Evolutionary conservation across 768 basidiomycete genomes (phyloP), one percentile per base, ranked within the genome.

Genomic region (Hericium rajendrae): DNA sequence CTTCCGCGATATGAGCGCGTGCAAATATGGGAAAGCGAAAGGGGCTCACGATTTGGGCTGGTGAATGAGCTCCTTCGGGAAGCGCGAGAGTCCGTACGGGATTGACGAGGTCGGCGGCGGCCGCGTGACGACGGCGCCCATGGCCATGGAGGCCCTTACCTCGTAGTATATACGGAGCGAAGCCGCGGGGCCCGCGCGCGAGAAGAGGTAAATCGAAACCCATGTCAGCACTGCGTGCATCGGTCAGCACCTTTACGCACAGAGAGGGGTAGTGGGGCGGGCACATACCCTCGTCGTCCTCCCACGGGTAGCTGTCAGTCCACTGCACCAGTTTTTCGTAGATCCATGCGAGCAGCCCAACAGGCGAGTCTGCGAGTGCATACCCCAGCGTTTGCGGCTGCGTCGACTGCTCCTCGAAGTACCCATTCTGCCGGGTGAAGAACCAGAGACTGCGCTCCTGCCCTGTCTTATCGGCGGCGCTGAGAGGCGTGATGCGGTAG

Each of bases 281-380:
- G n/a, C 13, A 20, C 18, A 18, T 18, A 77, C 83, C 69, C 69
- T 82, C 78, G 40, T 82, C 80, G 50, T 79, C 77, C n/a, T 72
- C 71, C 81, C 80, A 83, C 0, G 73, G 72, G 63, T 84, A 82
- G 5, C 65, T 60, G 62, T 83, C 80, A 0, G 65, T 55, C 69
- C 64, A 68, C 12, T 18, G 13, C n/a, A 65, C 58, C 41, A 60
- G 64, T 57, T 70, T 69, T 56, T 70, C 67, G 52, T 69, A 68
- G 20, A 69, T 66, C 70, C 68, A 71, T 2, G 67, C 68, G 2
- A 71, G 61, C n/a, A 71, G 52, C 0, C 78, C 82, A 10, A 73
- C 71, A 6, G 83, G 83, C 26, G 80, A 82, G 60, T 84, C 82
- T 2, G 79, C 69, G 4, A 84, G 68, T 16, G 70, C 64, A 58